Evolutionary conservation across 345 rosid genomes (phyloP).

Genomic region (Murraya paniculata): DNA sequence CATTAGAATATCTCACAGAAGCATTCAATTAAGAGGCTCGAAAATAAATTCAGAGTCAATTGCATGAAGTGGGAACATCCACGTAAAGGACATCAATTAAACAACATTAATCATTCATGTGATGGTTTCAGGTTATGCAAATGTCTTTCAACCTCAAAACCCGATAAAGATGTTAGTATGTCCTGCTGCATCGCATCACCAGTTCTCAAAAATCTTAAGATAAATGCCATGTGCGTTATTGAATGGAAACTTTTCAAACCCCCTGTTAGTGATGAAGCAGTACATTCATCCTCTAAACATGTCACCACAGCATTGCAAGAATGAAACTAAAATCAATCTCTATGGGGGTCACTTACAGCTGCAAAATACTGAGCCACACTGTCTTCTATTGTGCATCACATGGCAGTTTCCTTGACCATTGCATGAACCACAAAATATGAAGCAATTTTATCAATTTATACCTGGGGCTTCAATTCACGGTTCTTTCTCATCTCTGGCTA

Average conservation of each 20-base stretch:
- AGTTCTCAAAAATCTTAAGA: neutral
- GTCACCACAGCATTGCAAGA: neutral
- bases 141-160: neutral
- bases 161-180: neutral
- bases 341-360: neutral
- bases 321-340: neutral
- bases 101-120: constrained; percentile 1
- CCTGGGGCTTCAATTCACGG: too few relatives aligned
- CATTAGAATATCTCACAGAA: neutral
- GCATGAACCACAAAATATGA: neutral
- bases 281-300: neutral
- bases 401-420: neutral
- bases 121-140: neutral
- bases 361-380: constrained; percentile 6
- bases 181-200: neutral
- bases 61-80: constrained; percentile 5
- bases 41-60: neutral
- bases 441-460: neutral
- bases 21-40: neutral
- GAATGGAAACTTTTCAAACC: neutral
- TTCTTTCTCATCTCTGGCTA: neutral
- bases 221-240: neutral
- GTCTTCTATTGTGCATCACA: neutral
- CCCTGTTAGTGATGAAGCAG: too few relatives aligned
- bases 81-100: neutral